Conservation (phyloP, 306 rosid genomes). For the Vigna radiata region DNA sequence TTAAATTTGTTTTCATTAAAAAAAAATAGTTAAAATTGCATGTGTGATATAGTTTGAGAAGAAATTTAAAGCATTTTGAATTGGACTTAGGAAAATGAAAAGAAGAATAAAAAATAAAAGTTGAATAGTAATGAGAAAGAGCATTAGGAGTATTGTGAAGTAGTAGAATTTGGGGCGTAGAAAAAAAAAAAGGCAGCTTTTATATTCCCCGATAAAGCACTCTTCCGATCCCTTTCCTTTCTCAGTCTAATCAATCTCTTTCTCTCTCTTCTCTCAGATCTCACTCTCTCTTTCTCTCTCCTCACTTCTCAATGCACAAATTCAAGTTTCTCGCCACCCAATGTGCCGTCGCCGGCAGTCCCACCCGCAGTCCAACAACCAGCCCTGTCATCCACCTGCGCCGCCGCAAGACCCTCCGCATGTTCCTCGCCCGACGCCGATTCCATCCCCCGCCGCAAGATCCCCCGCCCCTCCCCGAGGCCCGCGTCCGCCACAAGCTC, state of each 20-base stretch:
- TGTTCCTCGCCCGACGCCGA: slow-evolving; percentile 79
- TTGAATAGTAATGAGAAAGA: not conserved
- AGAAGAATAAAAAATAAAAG: too few relatives aligned
- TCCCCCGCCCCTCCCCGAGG: slow-evolving; percentile 45
- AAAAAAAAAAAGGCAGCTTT: slow-evolving; percentile 34
- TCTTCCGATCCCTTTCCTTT: not conserved
- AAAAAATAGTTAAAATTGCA: too few relatives aligned
- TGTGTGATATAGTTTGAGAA: too few relatives aligned
- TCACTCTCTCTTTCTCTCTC: slow-evolving; percentile 56
- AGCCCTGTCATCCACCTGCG: slow-evolving; percentile 92
- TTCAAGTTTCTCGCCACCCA: slow-evolving; percentile 90
- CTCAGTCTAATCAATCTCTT: not conserved
- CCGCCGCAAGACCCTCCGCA: slow-evolving; percentile 83
- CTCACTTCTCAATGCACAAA: slow-evolving; percentile 70
- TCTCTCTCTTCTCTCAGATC: slow-evolving; percentile 55
- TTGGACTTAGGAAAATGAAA: too few relatives aligned
- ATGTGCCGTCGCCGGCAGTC: slow-evolving; percentile 82
- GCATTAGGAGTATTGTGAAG: not conserved
- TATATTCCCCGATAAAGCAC: slow-evolving; percentile 32
- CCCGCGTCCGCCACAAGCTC: slow-evolving; percentile 70
- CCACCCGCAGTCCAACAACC: slow-evolving; percentile 71
- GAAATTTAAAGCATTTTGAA: too few relatives aligned
- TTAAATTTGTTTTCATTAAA: too few relatives aligned
- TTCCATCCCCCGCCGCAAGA: slow-evolving; percentile 45
- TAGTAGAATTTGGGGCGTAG: slow-evolving; percentile 1